These are phyloP conservation scores for Collybia sp. DNA, from an alignment of 768 basidiomycete species.

Conservation along the genomic window DNA sequence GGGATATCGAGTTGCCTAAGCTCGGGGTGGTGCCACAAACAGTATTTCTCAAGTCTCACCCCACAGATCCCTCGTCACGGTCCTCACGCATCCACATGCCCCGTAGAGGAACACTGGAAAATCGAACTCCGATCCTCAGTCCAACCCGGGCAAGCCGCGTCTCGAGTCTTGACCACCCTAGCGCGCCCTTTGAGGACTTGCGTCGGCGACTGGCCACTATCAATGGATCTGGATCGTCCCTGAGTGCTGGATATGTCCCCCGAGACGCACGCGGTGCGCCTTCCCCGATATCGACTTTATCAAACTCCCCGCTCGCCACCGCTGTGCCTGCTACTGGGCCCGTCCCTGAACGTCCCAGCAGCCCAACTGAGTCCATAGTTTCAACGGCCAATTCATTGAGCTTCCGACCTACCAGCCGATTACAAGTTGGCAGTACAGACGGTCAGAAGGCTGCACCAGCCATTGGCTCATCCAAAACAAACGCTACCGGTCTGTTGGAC, in stretches of 20 bases:
- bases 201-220: constrained; percentile 71
- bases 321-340: constrained; percentile 19
- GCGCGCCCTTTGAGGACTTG: constrained; percentile 73
- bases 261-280: constrained; percentile 41
- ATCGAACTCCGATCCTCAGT: constrained; percentile 20
- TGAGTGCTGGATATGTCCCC: constrained; percentile 39
- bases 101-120: constrained; percentile 10
- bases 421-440: constrained; percentile 71
- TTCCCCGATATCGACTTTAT: constrained; percentile 29
- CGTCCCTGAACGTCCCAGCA: constrained; percentile 55
- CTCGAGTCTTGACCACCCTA: constrained; percentile 44
- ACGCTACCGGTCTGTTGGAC: constrained; percentile 80
- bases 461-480: constrained; percentile 79
- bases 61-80: constrained; percentile 32
- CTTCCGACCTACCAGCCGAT: constrained; percentile 50
- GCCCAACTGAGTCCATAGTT: constrained; percentile 79
- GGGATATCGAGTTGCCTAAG: constrained; percentile 77
- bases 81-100: constrained; percentile 33
- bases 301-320: constrained; percentile 21
- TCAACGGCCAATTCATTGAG: constrained; percentile 67
- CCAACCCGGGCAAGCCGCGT: constrained; percentile 45
- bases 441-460: constrained; percentile 87
- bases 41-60: constrained; percentile 71
- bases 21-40: constrained; percentile 89
- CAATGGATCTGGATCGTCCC: constrained; percentile 66